Base-by-base conservation (phyloP, 1,284 basidiomycete species). In the Baeospora myosura region DNA sequence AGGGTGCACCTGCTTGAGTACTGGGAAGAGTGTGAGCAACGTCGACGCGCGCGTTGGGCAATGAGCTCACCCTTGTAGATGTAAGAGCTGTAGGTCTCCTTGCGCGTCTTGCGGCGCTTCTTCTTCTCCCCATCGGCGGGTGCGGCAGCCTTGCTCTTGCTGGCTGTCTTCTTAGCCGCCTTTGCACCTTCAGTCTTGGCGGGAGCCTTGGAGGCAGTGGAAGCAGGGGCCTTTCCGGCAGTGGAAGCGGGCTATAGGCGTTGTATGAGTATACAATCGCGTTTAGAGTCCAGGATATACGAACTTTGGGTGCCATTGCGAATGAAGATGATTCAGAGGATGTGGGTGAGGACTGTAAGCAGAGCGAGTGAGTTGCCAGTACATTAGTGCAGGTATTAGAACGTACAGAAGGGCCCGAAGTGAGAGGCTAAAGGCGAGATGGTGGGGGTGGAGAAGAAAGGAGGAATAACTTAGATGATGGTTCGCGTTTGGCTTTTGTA, bases 51-150 rank as follows among this genome's bases (percentile, higher is more conserved):
- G 23, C 25, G 22, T 37, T 23, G 31, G 12, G 6, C 3, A 35
- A 46, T 44, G 23, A 26, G 11, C 75, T 42, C 43, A 82, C 81
- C 81, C 64, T 90, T 90, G 77, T 91, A 90, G 69, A 92, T 90
- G 74, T 91, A 92, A 5, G 86, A 87, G 23, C 85, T 85, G 73
- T 90, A 90, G 11, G 87, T 88, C 73, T 90, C 87, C 76, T 84
- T 86, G 63, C 82, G 70, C 49, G 79, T 66, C 75, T 89, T 90
- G 71, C 85, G 84, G 63, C 83, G 75, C 79, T 88, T 89, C 82
- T 91, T 89, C 72, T 87, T 81, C 52, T 78, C 80, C 40, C 75
- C 76, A 45, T 79, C 83, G 48, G 71, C 77, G 38, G 70, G 70
- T 24, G 75, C 60, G 36, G 72, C 65, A 18, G 73, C 71, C 51